Evolutionary conservation across 2,329 filamentous ascomycete genomes (phyloP), one percentile per base, ranked within the genome.

Genomic region (Fusarium marasasianum): DNA sequence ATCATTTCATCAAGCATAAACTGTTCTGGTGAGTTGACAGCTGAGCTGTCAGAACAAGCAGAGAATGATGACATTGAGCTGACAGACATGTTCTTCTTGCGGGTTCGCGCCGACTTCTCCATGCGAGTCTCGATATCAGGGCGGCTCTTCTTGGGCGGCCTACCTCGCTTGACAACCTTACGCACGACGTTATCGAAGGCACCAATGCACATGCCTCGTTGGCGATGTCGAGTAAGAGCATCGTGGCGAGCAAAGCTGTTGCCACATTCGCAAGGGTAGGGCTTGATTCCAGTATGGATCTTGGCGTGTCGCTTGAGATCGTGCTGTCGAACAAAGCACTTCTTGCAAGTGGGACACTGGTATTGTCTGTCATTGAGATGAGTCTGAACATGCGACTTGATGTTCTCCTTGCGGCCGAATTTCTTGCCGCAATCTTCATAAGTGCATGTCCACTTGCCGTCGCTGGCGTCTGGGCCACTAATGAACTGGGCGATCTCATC

Each of bases 351-450:
- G 51, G 96, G 95, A 84, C 96, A 99, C 82, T 94, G 92, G 84
- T 94, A 99, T 81, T 98, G 96, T 54, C 96, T 90, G 82, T 99
- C 96, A 78, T 97, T 96, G 73, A 99, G 91, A 83, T 99, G 96
- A 8, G 96, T 99, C 84, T 99, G 96, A 20, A 99, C 94, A 82
- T 99, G 96, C 2, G 95, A 97, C 82, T 98, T 97, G 86, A 98
- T 98, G 84, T 99, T 98, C 83, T 99, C 96, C 82, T 98, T 97
- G 77, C 96, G 91, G n/a, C 95, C 96, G 80, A 99, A 98, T 60
- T 91, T 90, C 83, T 98, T 97, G 76, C 91, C 90, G 83, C 96
- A 99, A 35, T 91, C 91, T 14, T 94, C 87, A 65, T 85, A 95
- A n/a, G 90, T 83, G 80, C 93, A 96, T 12, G 91, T 86, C 92